Conservation (phyloP, 129 eudicot genomes). For the Chrysanthemum lavandulifolium region DNA sequence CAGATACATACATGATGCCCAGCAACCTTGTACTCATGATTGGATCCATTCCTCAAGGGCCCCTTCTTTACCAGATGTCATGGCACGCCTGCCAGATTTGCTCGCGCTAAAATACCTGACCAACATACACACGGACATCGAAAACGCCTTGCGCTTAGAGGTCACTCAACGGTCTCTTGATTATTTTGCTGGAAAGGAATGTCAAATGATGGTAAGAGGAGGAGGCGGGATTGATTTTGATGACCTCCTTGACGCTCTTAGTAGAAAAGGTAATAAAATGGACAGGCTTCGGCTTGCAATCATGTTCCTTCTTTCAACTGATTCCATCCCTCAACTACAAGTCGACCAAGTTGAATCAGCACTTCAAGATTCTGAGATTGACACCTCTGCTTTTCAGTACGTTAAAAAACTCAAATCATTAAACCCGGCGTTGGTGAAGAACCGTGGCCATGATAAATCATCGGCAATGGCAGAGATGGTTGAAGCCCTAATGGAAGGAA, state of each 20-base stretch:
- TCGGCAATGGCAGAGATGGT: too few relatives aligned
- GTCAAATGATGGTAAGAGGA: slow-evolving; percentile 88
- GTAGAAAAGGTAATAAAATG: slow-evolving; percentile 75
- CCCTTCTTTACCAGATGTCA: too few relatives aligned
- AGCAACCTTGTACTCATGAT: slow-evolving; percentile 64
- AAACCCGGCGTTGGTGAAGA: slow-evolving; percentile 52
- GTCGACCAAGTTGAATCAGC: slow-evolving; percentile 78
- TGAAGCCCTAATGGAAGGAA: too few relatives aligned
- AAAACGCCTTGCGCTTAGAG: slow-evolving; percentile 73
- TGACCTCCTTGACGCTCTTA: slow-evolving; percentile 72
- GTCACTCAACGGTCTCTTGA: slow-evolving; percentile 85
- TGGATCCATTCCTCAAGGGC: slow-evolving; percentile 51
- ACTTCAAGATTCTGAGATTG: slow-evolving; percentile 77
- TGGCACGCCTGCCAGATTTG: too few relatives aligned
- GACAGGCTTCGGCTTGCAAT: slow-evolving; percentile 89
- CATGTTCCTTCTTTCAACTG: slow-evolving; percentile 77
- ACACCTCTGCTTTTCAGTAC: slow-evolving; percentile 79
- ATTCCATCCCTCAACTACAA: slow-evolving; percentile 63
- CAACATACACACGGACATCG: slow-evolving; percentile 57
- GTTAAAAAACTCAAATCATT: slow-evolving; percentile 82
- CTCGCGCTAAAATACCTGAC: too few relatives aligned
- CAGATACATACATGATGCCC: slow-evolving; percentile 72
- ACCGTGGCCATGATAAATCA: too few relatives aligned
- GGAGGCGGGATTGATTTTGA: slow-evolving; percentile 52
- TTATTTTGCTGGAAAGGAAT: slow-evolving; percentile 76